Base-by-base conservation (phyloP, 2,329 filamentous ascomycete species). In the Penicillium sp. region DNA sequence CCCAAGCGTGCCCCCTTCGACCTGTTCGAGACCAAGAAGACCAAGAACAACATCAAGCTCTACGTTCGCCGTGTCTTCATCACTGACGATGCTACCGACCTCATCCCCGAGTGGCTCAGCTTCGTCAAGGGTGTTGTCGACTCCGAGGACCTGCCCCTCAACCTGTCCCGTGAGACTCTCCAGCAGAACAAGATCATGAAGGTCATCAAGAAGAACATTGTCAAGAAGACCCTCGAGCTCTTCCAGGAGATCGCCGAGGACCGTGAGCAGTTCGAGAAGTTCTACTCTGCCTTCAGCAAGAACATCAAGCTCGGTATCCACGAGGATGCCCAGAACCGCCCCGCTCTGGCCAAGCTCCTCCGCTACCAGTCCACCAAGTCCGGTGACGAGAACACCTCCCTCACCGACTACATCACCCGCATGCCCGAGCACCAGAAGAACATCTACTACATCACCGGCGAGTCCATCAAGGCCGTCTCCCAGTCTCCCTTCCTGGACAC, bases 181-280 rank as follows among this genome's bases (percentile, higher is more conserved):
- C 93, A 98, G 80, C 93, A 97, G 83, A 98, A 97, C 88, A 97
- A 97, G 90, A 98, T 98, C 82, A 97, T 97, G 93, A 97, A 97
- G 87, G 93, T 97, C 75, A 97, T 97, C 84, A 95, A 94, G 85
- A 98, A 98, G 90, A 98, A 98, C 86, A 95, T 98, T 60, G 90
- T 98, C 82, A 98, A 97, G 90, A 98, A 98, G 88, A 88, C 89
- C 59, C 89, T 98, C 60, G 93, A 98, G 82, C 89, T 98, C 73
- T 98, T 98, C 86, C 83, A 84, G 67, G 93, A 98, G 82, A 98
- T 98, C 58, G 85, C 93, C 51, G 93, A 98, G 82, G 93, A 98
- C 78, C 95, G 95, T 78, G 93, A 98, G 84, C 88, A 96, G 76
- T 98, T 98, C 74, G 93, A 98, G 85, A 98, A 98, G 85, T 98